Percentiles rank a stretch among this genome's conserved stretches.
These are phyloP conservation scores for Cyclocybe cylindracea DNA, from an alignment of 768 basidiomycete species.

Conservation along the genomic window DNA sequence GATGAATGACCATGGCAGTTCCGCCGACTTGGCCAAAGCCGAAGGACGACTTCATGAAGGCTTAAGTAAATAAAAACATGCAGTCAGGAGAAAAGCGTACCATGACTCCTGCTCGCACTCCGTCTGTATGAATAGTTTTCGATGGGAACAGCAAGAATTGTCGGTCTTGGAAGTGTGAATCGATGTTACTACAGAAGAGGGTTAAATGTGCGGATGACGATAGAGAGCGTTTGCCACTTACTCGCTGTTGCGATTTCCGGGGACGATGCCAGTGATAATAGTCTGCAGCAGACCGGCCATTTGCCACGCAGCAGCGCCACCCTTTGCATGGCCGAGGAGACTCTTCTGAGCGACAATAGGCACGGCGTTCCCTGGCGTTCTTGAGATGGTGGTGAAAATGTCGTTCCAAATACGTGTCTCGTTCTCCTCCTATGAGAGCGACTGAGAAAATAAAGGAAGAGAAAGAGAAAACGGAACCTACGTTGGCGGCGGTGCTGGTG, in stretches of 20 bases:
- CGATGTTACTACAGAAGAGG: conserved; percentile 71
- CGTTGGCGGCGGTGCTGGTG: conserved; percentile 84
- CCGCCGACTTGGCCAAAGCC: conserved; percentile 99
- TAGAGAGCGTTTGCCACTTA: conserved; percentile 42
- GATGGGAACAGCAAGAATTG: conserved; percentile 97
- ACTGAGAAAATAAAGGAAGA: conserved; percentile 7
- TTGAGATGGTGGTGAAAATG: conserved; percentile 84
- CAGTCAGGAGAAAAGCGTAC: conserved; percentile 38
- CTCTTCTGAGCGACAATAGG: conserved; percentile 98
- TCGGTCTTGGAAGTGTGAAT: conserved; percentile 88
- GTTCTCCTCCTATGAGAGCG: conserved; percentile 77
- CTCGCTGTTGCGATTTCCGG: conserved; percentile 97
- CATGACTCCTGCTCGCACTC: conserved; percentile 86
- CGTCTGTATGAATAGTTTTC: conserved; percentile 92
- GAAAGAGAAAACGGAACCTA: conserved; percentile 29
- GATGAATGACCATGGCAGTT: conserved; percentile 83
- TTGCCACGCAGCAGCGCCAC: conserved; percentile 98
- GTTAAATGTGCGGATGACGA: no score
- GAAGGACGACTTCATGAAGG: conserved; percentile 74
- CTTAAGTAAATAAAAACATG: neutral
- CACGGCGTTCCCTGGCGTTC: conserved; percentile 94
- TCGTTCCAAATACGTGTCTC: conserved; percentile 98
- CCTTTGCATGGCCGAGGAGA: conserved; percentile 96
- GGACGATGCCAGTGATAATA: conserved; percentile 82
- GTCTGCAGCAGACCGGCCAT: conserved; percentile 90